Base-by-base conservation (phyloP, 768 basidiomycete species). In the Clitopilus hobsonii region DNA sequence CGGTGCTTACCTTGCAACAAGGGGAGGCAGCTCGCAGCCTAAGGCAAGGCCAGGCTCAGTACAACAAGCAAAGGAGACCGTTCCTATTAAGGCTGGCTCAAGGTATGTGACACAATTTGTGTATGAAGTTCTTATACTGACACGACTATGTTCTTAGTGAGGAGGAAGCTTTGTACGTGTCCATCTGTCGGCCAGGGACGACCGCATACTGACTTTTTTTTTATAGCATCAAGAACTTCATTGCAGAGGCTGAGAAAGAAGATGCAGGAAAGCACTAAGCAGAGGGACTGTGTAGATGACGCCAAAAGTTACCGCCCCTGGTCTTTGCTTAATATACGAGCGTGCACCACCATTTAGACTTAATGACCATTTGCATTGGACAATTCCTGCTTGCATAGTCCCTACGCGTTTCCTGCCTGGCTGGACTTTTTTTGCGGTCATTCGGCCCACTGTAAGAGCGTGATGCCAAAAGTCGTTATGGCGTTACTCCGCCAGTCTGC, bases 161-260 rank as follows among this genome's bases (percentile, higher is more conserved):
- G 69, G 91, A 94, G 68, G 91, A 90, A 66, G 77, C 85, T 60
- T 93, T 93, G 91, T 93, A 74, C 69, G 82, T 83, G 67, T 45
- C 22, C 3, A 60, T 36, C 29, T 53, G 56, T 6, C 51, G 30
- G 51, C 57, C 60, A 29, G 30, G 56, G 18, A 20, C 56, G 30
- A 54, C 62, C 61, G 61, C 62, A 65, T 65, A 69, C 63, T 69
- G 63, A 67, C 54, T 64, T 73, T 70, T 56, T 69, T 71, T 74
- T 60, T 64, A 77, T 74, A 93, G 91, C 67, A 90, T 93, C 73
- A 76, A 80, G 68, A 84, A 85, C 50, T 93, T 89, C 67, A 81
- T 92, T 57, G 83, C 81, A 54, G 89, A 91, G 66, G 90, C 91
- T 48, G 91, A 92, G 78, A 90, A 88, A 72, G 87, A 83, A 67